Conservation (phyloP, 139 green algal species). For the Picochlorum sp. region DNA sequence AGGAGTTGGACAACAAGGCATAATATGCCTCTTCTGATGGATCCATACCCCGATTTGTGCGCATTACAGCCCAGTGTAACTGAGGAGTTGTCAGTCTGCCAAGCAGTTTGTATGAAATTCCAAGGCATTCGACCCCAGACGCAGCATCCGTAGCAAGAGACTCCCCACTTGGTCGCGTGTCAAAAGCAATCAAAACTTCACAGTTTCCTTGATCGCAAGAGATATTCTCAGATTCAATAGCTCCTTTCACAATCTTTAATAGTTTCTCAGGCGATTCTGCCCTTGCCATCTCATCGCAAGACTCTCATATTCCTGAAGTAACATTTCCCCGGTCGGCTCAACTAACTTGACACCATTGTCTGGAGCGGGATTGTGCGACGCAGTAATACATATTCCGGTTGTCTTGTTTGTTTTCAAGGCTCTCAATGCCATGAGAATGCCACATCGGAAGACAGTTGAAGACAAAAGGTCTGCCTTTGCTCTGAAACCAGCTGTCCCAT, state of each 20-base stretch:
- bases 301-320: conserved; percentile 42
- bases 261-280: conserved; percentile 38
- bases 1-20: conserved; percentile 23
- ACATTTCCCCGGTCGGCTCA: conserved; percentile 73
- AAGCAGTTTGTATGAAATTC: conserved; percentile 27
- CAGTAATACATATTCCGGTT: conserved; percentile 91
- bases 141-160: conserved; percentile 50
- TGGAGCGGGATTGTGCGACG: conserved; percentile 84
- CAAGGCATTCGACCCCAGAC: conserved; percentile 48
- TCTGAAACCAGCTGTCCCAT: conserved; percentile 93
- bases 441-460: conserved; percentile 83
- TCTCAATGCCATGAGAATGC: conserved; percentile 68
- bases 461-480: conserved; percentile 48
- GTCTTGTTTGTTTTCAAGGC: conserved; percentile 23
- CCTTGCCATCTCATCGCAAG: conserved; percentile 67
- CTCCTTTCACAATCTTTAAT: conserved; percentile 10
- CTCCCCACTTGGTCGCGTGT: conserved; percentile 62
- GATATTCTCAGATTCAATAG: conserved; percentile 18
- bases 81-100: conserved; percentile 88
- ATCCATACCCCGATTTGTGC: conserved; percentile 19
- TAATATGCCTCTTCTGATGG: conserved; percentile 38
- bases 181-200: conserved; percentile 61
- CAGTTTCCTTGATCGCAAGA: neutral
- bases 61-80: conserved; percentile 72
- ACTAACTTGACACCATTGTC: conserved; percentile 98